Evolutionary conservation across 257 asterid genomes (phyloP), one percentile per base, ranked within the genome.

Genomic region (Asclepias syriaca): DNA sequence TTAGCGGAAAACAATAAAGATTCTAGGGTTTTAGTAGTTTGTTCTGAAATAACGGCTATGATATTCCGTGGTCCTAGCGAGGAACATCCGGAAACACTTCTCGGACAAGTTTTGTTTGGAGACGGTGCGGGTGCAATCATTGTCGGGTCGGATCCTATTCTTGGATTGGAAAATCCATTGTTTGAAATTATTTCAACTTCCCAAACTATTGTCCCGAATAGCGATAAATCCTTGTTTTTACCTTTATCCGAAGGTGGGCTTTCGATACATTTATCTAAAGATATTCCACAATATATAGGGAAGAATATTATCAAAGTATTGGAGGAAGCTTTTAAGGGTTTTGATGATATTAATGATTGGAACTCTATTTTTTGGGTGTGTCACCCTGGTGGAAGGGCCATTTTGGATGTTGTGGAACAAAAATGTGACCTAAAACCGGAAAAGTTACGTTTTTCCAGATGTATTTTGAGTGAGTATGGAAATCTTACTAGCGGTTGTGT

Each of bases 71-170:
- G 92, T 2, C 97, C 96, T 0, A 80, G 74, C 51, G 95, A 84
- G 0, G 27, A 77, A 13, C 90, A 88, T 50, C 58, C 88, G 32
- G 96, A 88, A 48, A 81, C 84, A 32, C 79, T 88, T 1, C 89
- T 88, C 0, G 93, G 91, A 0, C 89, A 86, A 64, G 90, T 93
- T 0, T 64, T 88, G 5, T 86, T 90, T 53, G 93, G 89, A 0
- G 95, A 88, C 11, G 95, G 95, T 0, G 91, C 96, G 0, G 93
- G 83, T 0, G 93, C 95, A 0, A 39, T 90, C 3, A 80, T 90
- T 0, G 78, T 86, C 0, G 93, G 93, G 0, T 79, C 96, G 0
- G 90, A 88, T 54, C 90, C 93, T 0, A 27, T 83, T 2, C 75
- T 74, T 0, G 85, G 76, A 0, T 81, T 86, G 0, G 95, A 90